Conservation (phyloP, 73 alveolate genomes). For the Symbiodinium natans region DNA sequence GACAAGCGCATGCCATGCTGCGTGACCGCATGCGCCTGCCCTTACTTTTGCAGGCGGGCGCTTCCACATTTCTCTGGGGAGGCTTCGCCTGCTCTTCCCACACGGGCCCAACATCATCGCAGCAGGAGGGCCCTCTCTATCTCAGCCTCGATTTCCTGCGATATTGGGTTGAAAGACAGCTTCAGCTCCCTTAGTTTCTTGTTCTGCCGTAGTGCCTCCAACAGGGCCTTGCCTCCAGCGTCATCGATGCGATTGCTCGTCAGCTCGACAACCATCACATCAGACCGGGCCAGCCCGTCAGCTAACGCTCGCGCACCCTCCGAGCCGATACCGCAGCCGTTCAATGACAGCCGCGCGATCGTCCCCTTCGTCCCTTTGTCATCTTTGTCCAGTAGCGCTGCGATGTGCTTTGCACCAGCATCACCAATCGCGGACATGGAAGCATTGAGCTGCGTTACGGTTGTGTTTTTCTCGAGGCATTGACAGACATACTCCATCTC, state of each 20-base stretch:
- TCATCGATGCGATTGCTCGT: conserved; percentile 46
- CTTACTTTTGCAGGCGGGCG: background rate
- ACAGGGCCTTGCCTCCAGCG: conserved; percentile 32
- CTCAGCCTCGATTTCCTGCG: conserved; percentile 37
- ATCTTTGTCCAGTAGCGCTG: conserved; percentile 6
- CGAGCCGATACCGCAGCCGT: conserved; percentile 58
- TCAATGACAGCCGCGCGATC: conserved; percentile 33
- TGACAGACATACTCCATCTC: conserved; percentile 54
- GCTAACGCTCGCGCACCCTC: conserved; percentile 32
- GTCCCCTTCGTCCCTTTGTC: too few relatives aligned
- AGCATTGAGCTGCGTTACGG: conserved; percentile 42
- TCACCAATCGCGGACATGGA: conserved; percentile 66
- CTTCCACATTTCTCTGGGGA: background rate
- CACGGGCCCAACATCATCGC: background rate
- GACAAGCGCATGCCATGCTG: background rate
- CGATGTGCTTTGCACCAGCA: conserved; percentile 17
- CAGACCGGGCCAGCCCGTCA: background rate
- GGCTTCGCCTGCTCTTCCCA: background rate
- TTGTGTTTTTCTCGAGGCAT: conserved; percentile 30
- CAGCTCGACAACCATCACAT: conserved; percentile 56
- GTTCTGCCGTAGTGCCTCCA: conserved; percentile 42
- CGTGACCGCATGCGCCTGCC: background rate
- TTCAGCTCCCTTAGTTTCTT: conserved; percentile 37
- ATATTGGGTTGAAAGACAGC: conserved; percentile 28
- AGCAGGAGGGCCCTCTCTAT: conserved; percentile 6